These are phyloP conservation scores for Rachicladosporium sp. DNA, from an alignment of 2,329 filamentous ascomycete species.

Conservation along the genomic window DNA sequence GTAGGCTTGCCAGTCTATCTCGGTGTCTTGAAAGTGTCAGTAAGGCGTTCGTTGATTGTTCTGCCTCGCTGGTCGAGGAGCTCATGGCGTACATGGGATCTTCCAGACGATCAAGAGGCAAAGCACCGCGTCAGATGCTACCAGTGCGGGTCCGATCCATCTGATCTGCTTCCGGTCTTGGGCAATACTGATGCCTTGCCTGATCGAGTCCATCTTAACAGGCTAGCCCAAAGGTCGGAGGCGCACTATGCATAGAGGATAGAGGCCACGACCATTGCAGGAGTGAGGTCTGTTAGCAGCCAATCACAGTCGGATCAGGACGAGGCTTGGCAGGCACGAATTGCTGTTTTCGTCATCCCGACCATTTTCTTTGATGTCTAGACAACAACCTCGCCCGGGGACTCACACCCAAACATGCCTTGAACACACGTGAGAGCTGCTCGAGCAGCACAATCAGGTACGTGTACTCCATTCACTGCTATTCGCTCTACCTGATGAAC, in stretches of 20 bases:
- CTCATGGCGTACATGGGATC: constrained; percentile 57
- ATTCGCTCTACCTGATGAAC: background rate
- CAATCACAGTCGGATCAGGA: no score
- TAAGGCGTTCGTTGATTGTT: no score
- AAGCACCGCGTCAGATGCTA: constrained; percentile 58
- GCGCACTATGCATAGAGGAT: no score
- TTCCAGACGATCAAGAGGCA: constrained; percentile 67
- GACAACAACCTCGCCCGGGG: constrained; percentile 3
- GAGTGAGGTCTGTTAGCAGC: no score
- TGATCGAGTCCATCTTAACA: constrained; percentile 31
- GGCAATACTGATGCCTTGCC: constrained; percentile 28
- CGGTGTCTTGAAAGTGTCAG: constrained; percentile 54
- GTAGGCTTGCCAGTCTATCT: constrained; percentile 96
- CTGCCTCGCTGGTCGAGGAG: no score
- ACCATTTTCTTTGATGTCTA: constrained; percentile 2
- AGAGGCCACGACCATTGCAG: no score
- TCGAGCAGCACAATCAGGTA: no score
- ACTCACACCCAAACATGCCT: no score
- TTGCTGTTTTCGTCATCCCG: background rate
- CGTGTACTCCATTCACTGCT: background rate
- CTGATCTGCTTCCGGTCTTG: constrained; percentile 43
- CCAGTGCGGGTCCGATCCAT: constrained; percentile 55
- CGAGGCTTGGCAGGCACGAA: background rate
- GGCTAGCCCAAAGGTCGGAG: no score
- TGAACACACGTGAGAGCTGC: no score